A percentile compares a stretch with the other conserved stretches of the same genome.
These are phyloP conservation scores for Yamadazyma akitaensis DNA, from an alignment of 805 yeast genomes.

Conservation along the genomic window DNA sequence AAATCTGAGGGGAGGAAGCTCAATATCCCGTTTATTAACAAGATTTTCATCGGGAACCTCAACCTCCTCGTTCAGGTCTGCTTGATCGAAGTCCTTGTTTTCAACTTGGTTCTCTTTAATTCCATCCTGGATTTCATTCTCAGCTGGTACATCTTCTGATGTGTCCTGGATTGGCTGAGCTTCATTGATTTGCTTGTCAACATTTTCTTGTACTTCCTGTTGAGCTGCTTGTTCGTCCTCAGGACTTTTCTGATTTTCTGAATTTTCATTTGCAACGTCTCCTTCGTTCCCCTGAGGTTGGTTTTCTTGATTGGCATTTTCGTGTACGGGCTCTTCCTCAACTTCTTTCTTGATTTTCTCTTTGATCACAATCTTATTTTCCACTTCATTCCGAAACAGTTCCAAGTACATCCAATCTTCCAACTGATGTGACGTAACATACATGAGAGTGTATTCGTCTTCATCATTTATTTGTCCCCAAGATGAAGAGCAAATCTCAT, in stretches of 20 bases:
- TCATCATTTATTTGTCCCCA: slow-evolving; percentile 32
- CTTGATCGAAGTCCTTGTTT: not conserved
- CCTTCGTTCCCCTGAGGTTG: not conserved
- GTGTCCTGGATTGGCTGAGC: too few species aligned
- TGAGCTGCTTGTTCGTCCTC: too few species aligned
- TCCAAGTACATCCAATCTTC: slow-evolving; percentile 24
- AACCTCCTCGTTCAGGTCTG: too few species aligned
- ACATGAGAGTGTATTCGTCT: slow-evolving; percentile 23
- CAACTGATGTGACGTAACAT: slow-evolving; percentile 34
- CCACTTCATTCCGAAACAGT: slow-evolving; percentile 15
- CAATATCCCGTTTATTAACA: not conserved
- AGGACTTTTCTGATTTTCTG: too few species aligned
- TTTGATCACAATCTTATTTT: slow-evolving; percentile 15
- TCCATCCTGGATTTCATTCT: not conserved
- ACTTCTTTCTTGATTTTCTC: not conserved
- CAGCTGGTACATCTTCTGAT: too few species aligned
- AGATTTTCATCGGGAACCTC: too few species aligned
- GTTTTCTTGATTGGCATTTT: not conserved
- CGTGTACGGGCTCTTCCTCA: not conserved
- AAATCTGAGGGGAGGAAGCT: not conserved
- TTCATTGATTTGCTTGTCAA: too few species aligned
- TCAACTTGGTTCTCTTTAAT: not conserved
- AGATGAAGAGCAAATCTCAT: slow-evolving; percentile 35
- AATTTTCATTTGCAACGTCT: too few species aligned
- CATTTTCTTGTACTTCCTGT: too few species aligned